A percentile compares a stretch with the other conserved stretches of the same genome.
These are phyloP conservation scores for Globisporangium middletonii DNA, from an alignment of 352 stramenopile species.

Conservation along the genomic window DNA sequence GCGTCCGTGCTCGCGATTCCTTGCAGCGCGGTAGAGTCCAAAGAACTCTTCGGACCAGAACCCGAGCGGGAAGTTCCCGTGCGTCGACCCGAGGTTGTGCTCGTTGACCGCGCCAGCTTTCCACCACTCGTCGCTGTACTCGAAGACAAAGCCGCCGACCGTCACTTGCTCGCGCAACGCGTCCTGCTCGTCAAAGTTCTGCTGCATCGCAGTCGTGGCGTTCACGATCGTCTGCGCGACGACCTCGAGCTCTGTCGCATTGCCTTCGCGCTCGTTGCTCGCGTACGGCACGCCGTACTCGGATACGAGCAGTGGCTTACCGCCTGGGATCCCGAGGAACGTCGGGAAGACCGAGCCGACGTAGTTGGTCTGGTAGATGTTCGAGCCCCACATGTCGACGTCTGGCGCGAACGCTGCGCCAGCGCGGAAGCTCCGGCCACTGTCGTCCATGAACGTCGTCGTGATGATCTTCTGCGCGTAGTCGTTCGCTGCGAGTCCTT, in stretches of 20 bases:
- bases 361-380: slow-evolving; percentile 69
- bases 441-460: slow-evolving; percentile 72
- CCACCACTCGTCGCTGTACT: slow-evolving; percentile 80
- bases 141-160: slow-evolving; percentile 66
- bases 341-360: slow-evolving; percentile 41
- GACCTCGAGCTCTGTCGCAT: slow-evolving; percentile 29
- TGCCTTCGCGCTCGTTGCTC: slow-evolving; percentile 32
- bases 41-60: slow-evolving; percentile 67
- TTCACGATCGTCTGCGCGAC: slow-evolving; percentile 38
- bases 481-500: slow-evolving; percentile 35
- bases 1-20: slow-evolving; percentile 6
- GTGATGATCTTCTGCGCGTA: slow-evolving; percentile 67
- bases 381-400: slow-evolving; percentile 67
- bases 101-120: slow-evolving; percentile 42
- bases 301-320: slow-evolving; percentile 48
- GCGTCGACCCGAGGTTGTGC: slow-evolving; percentile 44
- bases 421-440: slow-evolving; percentile 32
- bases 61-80: slow-evolving; percentile 50
- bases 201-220: slow-evolving; percentile 45
- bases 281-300: slow-evolving; percentile 67
- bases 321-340: slow-evolving; percentile 33
- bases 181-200: slow-evolving; percentile 46
- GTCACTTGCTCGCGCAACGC: slow-evolving; percentile 40
- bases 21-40: slow-evolving; percentile 27
- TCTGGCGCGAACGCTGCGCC: slow-evolving; percentile 41